Evolutionary conservation across 352 stramenopile genomes (phyloP).

Genomic region (Globisporangium solare): DNA sequence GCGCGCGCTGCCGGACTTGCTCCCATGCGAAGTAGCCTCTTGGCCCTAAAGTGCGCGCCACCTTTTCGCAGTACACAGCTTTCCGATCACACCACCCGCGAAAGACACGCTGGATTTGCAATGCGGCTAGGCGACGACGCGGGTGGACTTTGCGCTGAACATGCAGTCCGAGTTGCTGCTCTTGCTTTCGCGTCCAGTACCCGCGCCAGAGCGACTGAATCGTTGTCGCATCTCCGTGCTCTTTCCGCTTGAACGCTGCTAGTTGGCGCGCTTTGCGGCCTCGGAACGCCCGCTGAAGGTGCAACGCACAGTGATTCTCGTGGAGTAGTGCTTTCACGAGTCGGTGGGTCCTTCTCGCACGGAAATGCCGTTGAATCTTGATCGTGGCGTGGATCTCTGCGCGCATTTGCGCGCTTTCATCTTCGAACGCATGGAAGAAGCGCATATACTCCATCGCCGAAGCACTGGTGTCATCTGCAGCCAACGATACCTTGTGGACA

Average conservation of each 20-base stretch:
- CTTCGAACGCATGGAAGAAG: slow-evolving; percentile 63
- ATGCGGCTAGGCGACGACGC: slow-evolving; percentile 21
- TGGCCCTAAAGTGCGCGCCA: slow-evolving; percentile 43
- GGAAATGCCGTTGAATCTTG: slow-evolving; percentile 64
- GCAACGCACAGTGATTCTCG: slow-evolving; percentile 50
- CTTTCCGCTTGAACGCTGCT: slow-evolving; percentile 25
- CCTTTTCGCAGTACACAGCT: slow-evolving; percentile 33
- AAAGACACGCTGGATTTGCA: slow-evolving; percentile 52
- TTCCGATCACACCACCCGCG: slow-evolving; percentile 42
- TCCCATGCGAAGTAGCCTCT: slow-evolving; percentile 65
- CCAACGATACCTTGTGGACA: slow-evolving; percentile 41
- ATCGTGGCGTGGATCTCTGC: slow-evolving; percentile 41
- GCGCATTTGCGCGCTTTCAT: slow-evolving; percentile 46
- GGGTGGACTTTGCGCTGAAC: slow-evolving; percentile 19
- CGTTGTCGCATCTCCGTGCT: slow-evolving; percentile 31
- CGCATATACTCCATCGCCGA: slow-evolving; percentile 72
- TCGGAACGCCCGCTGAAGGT: slow-evolving; percentile 66
- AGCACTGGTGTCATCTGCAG: slow-evolving; percentile 21
- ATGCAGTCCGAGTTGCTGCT: slow-evolving; percentile 14
- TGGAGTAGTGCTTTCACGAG: slow-evolving; percentile 45
- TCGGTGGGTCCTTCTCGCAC: slow-evolving; percentile 30
- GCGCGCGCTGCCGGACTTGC: slow-evolving; percentile 24
- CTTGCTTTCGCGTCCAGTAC: slow-evolving; percentile 22
- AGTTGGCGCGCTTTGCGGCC: slow-evolving; percentile 39
- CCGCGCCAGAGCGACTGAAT: slow-evolving; percentile 58